Percentiles rank a stretch among this genome's conserved stretches.
phyloP scores from a whole-genome alignment of 208 protist genomes.

The Trypanosoma congolense region DNA sequence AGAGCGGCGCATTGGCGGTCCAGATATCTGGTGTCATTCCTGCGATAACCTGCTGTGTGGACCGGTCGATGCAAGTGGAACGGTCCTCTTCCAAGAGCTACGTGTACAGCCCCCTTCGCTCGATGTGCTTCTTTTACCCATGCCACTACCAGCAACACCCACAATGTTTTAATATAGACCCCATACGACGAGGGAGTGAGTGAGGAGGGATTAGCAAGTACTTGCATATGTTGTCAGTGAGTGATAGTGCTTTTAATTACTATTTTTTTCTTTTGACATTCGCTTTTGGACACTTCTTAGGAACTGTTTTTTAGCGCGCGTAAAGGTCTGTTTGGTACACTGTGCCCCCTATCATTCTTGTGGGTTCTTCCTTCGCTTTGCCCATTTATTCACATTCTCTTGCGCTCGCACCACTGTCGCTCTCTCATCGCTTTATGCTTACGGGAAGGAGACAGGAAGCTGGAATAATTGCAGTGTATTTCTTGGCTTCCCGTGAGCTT shows the following conservation, averaged over 20 bases:
- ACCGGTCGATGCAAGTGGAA: conserved; percentile 15
- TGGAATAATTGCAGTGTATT: no score
- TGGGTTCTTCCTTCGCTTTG: background rate
- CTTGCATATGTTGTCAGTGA: no score
- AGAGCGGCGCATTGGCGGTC: conserved; percentile 64
- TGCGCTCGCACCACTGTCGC: background rate
- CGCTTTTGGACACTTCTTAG: no score
- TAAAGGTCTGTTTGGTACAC: background rate
- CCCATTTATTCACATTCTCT: background rate
- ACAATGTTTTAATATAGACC: conserved; percentile 51
- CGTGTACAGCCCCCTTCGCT: conserved; percentile 20
- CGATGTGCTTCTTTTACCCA: conserved; percentile 45
- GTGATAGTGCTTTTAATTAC: no score
- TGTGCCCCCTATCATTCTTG: background rate
- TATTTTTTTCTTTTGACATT: no score
- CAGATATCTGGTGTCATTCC: conserved; percentile 47
- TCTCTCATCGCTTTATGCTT: background rate
- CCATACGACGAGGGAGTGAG: no score
- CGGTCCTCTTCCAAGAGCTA: conserved; percentile 59
- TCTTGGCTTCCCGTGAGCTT: background rate
- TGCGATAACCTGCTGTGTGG: conserved; percentile 51
- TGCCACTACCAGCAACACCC: conserved; percentile 69
- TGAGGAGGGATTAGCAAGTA: background rate
- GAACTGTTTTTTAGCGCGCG: no score
- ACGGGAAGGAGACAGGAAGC: no score